These are phyloP conservation scores for Melanopsichium pennsylvanicum DNA, from an alignment of 1,284 basidiomycete genomes.

Conservation along the genomic window DNA sequence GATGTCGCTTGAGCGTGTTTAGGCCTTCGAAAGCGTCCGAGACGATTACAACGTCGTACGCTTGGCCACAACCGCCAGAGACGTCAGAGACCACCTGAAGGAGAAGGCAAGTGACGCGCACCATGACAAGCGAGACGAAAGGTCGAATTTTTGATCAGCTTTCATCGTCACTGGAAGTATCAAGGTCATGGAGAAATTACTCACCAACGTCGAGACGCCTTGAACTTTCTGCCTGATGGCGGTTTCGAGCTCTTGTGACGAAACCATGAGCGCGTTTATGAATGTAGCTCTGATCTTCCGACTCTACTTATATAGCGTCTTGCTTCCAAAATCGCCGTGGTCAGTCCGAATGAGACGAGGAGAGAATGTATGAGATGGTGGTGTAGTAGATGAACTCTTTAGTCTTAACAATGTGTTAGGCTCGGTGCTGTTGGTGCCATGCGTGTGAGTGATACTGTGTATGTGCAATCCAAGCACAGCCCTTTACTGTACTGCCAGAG, in stretches of 20 bases:
- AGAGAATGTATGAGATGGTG: no score
- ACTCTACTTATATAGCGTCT: no score
- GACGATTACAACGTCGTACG: conserved; percentile 65
- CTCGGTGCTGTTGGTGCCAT: no score
- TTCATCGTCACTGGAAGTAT: no score
- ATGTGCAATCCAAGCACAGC: neutral
- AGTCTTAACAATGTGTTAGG: no score
- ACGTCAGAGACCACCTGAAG: conserved; percentile 62
- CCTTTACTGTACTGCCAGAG: no score
- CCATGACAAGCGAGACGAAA: neutral
- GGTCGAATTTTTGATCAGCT: no score
- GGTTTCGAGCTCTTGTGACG: conserved; percentile 60
- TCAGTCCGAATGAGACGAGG: no score
- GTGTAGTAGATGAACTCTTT: no score
- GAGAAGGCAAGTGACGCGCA: neutral
- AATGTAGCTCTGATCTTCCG: neutral
- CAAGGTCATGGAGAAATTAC: neutral
- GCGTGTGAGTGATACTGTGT: no score
- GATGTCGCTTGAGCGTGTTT: conserved; percentile 62
- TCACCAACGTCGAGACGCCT: conserved; percentile 53
- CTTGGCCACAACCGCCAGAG: conserved; percentile 64
- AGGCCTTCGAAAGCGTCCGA: conserved; percentile 59
- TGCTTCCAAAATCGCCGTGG: no score
- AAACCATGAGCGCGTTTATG: conserved; percentile 44
- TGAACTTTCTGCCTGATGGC: conserved; percentile 61